Base-by-base conservation (phyloP, 2,329 filamentous ascomycete species). In the Sporothrix luriei region DNA sequence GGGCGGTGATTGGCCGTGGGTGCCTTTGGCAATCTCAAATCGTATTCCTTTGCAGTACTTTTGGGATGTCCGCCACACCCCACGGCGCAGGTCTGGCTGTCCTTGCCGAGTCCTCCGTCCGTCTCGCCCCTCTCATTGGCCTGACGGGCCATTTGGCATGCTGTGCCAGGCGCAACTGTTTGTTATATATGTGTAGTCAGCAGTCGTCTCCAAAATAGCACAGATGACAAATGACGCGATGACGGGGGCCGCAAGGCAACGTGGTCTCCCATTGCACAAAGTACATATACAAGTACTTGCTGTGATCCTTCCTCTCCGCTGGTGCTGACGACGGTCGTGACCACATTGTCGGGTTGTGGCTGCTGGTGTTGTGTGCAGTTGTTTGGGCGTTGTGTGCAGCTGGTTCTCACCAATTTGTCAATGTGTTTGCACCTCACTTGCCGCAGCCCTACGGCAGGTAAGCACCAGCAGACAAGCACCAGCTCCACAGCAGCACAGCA, bases 151-250 rank as follows among this genome's bases (percentile, higher is more conserved):
- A 33, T 33, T 33, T 33, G 33, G 33, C 33, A 33, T 7, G 33
- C 33, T 33, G 33, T 7, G 33, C 33, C 33, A 33, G 33, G 7
- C 33, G 33, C 33, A 33, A 4, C 7, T 1, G 6, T 0, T 33
- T 7, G 33, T 6, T 33, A 6, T 33, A 33, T 33, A 33, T 33
- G 4, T 33, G 33, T 65, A 51, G 62, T 65, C 62, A 65, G 62
- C 62, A 52, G 59, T 26, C 16, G 51, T 65, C 62, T 65, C 13
- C 19, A 16, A 33, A 49, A 65, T 65, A 65, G 46, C 62, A 51
- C 62, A 49, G 62, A 65, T 65, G 62, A 65, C 62, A 65, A 65
- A 65, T 52, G 62, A 38, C 40, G 43, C 40, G 33, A 33, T 33
- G 33, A 7, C 33, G 33, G 33, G 33, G 1, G 33, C 5, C 33